Base-by-base conservation (phyloP, 1,139 yeast species). In the Barnettozyma hawaiiensis region DNA sequence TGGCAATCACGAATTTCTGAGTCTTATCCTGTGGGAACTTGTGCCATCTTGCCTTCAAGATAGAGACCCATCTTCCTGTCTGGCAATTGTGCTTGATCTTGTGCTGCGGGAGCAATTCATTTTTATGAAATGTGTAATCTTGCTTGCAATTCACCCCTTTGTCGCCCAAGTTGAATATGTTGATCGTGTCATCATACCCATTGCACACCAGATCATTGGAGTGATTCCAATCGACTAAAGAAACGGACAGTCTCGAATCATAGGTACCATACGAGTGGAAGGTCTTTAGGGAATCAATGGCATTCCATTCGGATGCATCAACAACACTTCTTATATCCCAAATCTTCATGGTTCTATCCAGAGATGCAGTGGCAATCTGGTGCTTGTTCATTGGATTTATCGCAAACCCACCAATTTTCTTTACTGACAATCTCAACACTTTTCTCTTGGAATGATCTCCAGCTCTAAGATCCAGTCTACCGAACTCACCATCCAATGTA, bases 11-110 rank as follows among this genome's bases (percentile, higher is more conserved):
- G 61, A 90, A 87, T 53, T 90, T 89, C 50, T 87, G 85, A 26
- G 77, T 70, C 2, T 83, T 81, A 53, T 86, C 96, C 24, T 62
- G 66, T 0, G 95, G 95, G 15, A 67, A 60, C 3, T 60, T 54
- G 47, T 86, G 96, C 94, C 97, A 92, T 55, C 78, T 74, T 0
- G 96, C 79, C 55, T 89, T 87, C 44, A 92, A 67, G 40, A 92
- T 90, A 1, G 96, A 82, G 1, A 92, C 96, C 98, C 98, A 92
- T 49, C 96, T 69, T 0, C 98, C 97, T 0, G 96, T 84, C 61
- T 90, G 96, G 64, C 97, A 92, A 56, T 90, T 90, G 61, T 92
- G 97, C 47, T 75, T 76, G 40, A 92, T 70, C 10, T 76, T 76
- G 23, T 76, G 72, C 29, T 72, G 60, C 0, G 96, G 94, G 11